Conservation (phyloP, 2,329 filamentous ascomycete species). For the Westerdykella sp. region DNA sequence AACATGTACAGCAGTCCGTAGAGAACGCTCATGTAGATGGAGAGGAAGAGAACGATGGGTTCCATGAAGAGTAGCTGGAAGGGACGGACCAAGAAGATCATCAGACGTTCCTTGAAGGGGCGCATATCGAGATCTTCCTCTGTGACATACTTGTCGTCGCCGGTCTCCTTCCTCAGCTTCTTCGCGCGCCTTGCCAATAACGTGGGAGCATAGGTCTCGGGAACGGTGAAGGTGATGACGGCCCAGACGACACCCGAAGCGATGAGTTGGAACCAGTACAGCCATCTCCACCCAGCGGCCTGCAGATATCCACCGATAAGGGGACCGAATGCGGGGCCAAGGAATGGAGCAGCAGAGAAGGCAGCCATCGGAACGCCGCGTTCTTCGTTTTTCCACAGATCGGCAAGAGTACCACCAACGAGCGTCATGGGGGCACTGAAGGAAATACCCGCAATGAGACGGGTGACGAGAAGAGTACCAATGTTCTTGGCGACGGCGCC, state of each 20-base stretch:
- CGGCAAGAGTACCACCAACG: conserved; percentile 74
- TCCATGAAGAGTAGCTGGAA: conserved; percentile 81
- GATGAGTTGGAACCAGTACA: conserved; percentile 84
- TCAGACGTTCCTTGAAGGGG: conserved; percentile 61
- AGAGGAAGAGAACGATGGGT: conserved; percentile 77
- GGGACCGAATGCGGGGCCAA: conserved; percentile 63
- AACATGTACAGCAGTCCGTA: conserved; percentile 73
- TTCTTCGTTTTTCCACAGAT: conserved; percentile 80
- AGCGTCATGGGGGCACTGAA: conserved; percentile 84
- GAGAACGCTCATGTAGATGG: conserved; percentile 77
- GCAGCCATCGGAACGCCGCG: conserved; percentile 81
- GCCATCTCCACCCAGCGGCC: conserved; percentile 68
- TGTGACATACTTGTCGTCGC: conserved; percentile 63
- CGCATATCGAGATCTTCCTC: conserved; percentile 73
- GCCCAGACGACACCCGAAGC: conserved; percentile 63
- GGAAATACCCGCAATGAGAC: conserved; percentile 73
- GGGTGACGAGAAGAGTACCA: conserved; percentile 66
- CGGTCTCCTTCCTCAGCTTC: conserved; percentile 64
- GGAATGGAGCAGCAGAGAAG: conserved; percentile 75
- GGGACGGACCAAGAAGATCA: conserved; percentile 71
- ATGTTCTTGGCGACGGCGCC: conserved; percentile 73
- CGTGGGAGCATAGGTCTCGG: conserved; percentile 79
- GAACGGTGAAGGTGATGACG: conserved; percentile 79
- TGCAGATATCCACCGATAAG: conserved; percentile 70
- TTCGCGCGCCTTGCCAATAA: conserved; percentile 65